phyloP scores from a whole-genome alignment of 176 grass and related monocot species.

The Zoysia pacifica region DNA sequence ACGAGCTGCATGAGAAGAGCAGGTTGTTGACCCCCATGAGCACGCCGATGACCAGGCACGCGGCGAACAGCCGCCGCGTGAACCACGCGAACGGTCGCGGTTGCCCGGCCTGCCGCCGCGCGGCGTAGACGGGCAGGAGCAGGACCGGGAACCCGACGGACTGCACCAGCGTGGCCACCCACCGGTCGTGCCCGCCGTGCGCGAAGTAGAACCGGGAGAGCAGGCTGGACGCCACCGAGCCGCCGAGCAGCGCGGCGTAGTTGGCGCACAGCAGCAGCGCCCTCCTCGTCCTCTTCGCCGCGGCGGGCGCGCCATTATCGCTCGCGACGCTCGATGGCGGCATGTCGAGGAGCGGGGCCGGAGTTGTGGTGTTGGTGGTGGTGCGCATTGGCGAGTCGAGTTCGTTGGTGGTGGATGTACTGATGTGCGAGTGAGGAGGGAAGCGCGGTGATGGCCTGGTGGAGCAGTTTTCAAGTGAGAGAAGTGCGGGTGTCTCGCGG shows the following conservation, averaged over 20 bases:
- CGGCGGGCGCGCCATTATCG: slow-evolving; percentile 2
- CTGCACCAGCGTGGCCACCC: slow-evolving; percentile 92
- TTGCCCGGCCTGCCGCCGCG: neutral
- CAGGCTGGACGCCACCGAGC: slow-evolving; percentile 72
- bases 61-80: slow-evolving; percentile 47
- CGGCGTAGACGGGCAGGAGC: slow-evolving; percentile 61
- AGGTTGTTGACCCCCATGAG: slow-evolving; percentile 91
- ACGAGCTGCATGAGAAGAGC: slow-evolving; percentile 74
- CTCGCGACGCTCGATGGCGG: neutral
- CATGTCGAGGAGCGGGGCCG: slow-evolving; percentile 41
- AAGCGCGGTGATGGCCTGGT: too few species aligned
- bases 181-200: slow-evolving; percentile 71
- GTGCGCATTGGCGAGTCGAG: slow-evolving; percentile 32
- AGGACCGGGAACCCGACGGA: slow-evolving; percentile 84
- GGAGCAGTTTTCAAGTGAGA: too few species aligned
- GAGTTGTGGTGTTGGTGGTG: slow-evolving; percentile 13
- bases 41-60: slow-evolving; percentile 67
- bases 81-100: slow-evolving; percentile 56
- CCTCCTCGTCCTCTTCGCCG: neutral
- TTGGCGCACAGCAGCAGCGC: slow-evolving; percentile 53
- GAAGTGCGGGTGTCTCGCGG: slow-evolving; percentile 26
- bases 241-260: slow-evolving; percentile 73
- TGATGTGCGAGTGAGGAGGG: neutral
- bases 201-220: slow-evolving; percentile 90
- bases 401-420: neutral